A percentile compares a stretch with the other conserved stretches of the same genome.
Evolutionary conservation across 345 rosid genomes (phyloP).

Genomic region (Pistacia atlantica): DNA sequence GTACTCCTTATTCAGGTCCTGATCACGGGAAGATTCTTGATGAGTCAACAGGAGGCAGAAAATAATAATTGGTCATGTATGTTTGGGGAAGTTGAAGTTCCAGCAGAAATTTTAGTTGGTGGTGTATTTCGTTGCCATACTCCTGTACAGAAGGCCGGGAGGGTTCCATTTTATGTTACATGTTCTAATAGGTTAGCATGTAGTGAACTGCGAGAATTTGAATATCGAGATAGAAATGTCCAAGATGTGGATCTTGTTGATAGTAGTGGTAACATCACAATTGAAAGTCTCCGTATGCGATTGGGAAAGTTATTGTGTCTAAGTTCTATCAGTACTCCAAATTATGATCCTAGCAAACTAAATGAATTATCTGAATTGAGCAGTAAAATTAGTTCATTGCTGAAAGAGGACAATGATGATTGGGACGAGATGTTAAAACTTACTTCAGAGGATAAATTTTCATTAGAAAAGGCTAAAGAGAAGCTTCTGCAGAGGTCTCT

Average conservation of each 20-base stretch:
- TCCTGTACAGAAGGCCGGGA: constrained; percentile 69
- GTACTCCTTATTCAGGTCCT: constrained; percentile 51
- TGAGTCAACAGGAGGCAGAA: constrained; percentile 57
- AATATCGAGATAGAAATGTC: constrained; percentile 45
- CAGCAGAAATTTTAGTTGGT: constrained; percentile 72
- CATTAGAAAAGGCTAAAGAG: constrained; percentile 39
- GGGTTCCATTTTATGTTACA: constrained; percentile 89
- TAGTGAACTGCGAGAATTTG: constrained; percentile 96
- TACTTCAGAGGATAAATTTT: constrained; percentile 38
- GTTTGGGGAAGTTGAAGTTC: constrained; percentile 96
- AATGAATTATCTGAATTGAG: constrained; percentile 53
- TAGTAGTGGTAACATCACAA: constrained; percentile 18
- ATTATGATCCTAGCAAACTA: constrained; percentile 22
- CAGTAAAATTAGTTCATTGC: constrained; percentile 58
- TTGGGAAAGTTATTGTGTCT: constrained; percentile 57
- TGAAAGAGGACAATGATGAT: constrained; percentile 58
- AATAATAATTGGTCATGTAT: constrained; percentile 81
- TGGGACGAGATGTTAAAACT: constrained; percentile 57
- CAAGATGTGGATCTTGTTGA: constrained; percentile 37
- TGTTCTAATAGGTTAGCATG: constrained; percentile 93
- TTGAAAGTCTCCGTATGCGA: constrained; percentile 55
- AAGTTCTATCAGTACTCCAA: constrained; percentile 30
- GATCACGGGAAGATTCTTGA: constrained; percentile 36
- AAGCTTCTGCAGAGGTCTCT: constrained; percentile 41
- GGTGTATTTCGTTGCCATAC: constrained; percentile 77